Evolutionary conservation across 768 basidiomycete genomes (phyloP), one percentile per base, ranked within the genome.

Genomic region (Cubamyces sp.): DNA sequence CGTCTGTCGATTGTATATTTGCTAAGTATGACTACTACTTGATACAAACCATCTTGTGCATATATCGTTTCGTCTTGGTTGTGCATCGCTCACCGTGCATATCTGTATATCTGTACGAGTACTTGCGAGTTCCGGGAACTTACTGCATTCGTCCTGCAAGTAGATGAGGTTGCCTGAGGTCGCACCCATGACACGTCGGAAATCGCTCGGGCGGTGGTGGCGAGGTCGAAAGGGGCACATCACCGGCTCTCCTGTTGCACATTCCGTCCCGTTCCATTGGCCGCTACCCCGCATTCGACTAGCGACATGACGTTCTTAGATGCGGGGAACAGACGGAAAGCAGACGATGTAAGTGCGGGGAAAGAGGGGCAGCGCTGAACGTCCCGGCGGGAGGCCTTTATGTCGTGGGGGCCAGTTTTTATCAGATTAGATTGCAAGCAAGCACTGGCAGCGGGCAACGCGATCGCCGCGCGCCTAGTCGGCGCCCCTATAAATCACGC

Each of bases 401-500:
- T 25, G 9, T 18, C 18, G 34, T 34, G 5, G 9, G 5, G 1
- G 34, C 9, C 34, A 5, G 34, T 46, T 30, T 15, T 47, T 39
- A 40, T 49, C 47, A 41, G 47, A 57, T 26, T 49, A 49, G 47
- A 50, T 25, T 19, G 21, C 3, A 18, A 5, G 21, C 3, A 18
- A 5, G 16, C 23, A 30, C 28, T 30, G 28, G 28, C 28, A 30
- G 28, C 4, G 34, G 34, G 34, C 34, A 37, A 23, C 48, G 8
- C 46, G 46, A 57, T 37, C 55, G 28, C 26, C 41, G 49, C 42
- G 41, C 51, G 59, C 54, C 14, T n/a, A 21, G 21, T 26, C 25
- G 19, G 26, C 48, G 49, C 57, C 43, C 42, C 57, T 46, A 56
- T 55, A 46, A 60, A 64, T 64, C 63, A 64, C 58, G 59, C 58